Evolutionary conservation across 306 rosid species (phyloP), one percentile per base, ranked within the genome.

Genomic region (Senna siamea): DNA sequence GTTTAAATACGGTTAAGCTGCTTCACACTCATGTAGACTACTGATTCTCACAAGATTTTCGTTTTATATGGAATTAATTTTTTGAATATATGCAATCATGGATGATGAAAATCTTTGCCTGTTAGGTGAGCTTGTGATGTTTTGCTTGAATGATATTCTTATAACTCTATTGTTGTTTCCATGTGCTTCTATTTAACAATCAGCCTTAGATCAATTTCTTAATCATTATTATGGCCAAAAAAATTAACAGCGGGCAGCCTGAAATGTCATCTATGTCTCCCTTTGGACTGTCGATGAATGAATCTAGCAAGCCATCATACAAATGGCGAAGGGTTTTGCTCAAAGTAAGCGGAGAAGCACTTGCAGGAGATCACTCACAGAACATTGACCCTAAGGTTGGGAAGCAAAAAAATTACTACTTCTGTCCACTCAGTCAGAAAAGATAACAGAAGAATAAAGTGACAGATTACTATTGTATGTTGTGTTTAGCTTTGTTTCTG

Each of bases 321-420:
- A 92, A 86, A 81, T 94, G 99, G 99, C 76, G 47, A 80, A 89
- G 99, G 87, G 96, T 94, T 37, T 88, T 94, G 84, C 99, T 94
- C 76, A 94, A 94, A 88, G 99, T 94, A 66, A 89, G 93, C 3
- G 99, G 99, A 28, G 99, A 94, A 87, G 99, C 99, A 65, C 97
- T 94, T 84, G 95, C 95, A 0, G 99, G 99, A 66, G 99, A 94
- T 68, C 84, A 78, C 5, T 32, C 70, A 9, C 93, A 92, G 86
- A 94, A 89, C 76, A 94, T 94, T 80, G 99, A 94, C 74, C 99
- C 99, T 6, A 89, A 94, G 97, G 97, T 94, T 53, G 34, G 76
- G 58, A 51, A 74, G 23, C 32, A 46, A 57, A 59, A 6, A 37
- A 70, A 53, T 47, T 3, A 20, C 30, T 3, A 2, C 10, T 30